phyloP scores from a whole-genome alignment of 129 eudicot genomes.

The Helianthus annuus region HanXRQr2.0-SUNRISE NC_035445.2:1759477-1759976 shows the following conservation, averaged over 20 bases:
- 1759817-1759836: conserved; percentile 44
- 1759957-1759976: conserved; percentile 67
- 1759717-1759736: conserved; percentile 61
- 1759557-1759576: conserved; percentile 12
- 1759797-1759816: conserved; percentile 80
- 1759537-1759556: conserved; percentile 17
- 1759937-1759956: conserved; percentile 84
- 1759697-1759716: conserved; percentile 70
- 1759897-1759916: conserved; percentile 41
- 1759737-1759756: conserved; percentile 44
- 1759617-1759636: conserved; percentile 56
- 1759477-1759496: conserved; percentile 14
- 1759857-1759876: conserved; percentile 86
- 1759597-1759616: conserved; percentile 4
- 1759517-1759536: not conserved
- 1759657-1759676: conserved; percentile 79
- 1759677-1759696: conserved; percentile 69
- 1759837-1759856: conserved; percentile 75
- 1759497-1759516: conserved; percentile 13
- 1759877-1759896: conserved; percentile 47
- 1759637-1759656: conserved; percentile 94
- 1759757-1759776: conserved; percentile 59
- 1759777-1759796: conserved; percentile 84
- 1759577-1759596: not conserved
- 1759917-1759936: conserved; percentile 80